Conservation (phyloP, 1,139 yeast species). For the Yamadazyma oceani region DNA sequence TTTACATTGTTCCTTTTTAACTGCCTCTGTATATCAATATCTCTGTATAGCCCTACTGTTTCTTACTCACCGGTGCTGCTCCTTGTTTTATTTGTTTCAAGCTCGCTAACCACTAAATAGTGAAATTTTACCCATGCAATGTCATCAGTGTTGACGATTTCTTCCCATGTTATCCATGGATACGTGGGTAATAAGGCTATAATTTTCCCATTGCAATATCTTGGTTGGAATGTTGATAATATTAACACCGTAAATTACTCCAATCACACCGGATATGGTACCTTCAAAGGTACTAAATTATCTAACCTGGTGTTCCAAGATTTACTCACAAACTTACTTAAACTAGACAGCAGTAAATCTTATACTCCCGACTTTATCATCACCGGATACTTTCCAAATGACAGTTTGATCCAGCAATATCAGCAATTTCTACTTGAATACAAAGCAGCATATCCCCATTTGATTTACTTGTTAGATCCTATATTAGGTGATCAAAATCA, state of each 20-base stretch:
- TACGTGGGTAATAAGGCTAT: constrained; percentile 83
- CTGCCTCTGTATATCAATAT: too few species aligned
- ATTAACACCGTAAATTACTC: constrained; percentile 79
- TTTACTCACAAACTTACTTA: constrained; percentile 8
- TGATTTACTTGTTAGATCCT: constrained; percentile 72
- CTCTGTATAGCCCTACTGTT: too few species aligned
- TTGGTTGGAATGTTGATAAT: constrained; percentile 85
- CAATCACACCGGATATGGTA: constrained; percentile 81
- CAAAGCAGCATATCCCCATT: neutral
- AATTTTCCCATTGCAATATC: constrained; percentile 72
- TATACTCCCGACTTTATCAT: constrained; percentile 30
- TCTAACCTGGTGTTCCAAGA: constrained; percentile 4
- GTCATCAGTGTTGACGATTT: constrained; percentile 39
- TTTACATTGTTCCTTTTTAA: too few species aligned
- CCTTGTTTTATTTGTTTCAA: too few species aligned
- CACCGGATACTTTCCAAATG: constrained; percentile 41
- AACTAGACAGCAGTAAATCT: constrained; percentile 35
- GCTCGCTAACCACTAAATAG: too few species aligned
- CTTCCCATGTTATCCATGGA: constrained; percentile 86
- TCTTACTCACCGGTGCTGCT: too few species aligned
- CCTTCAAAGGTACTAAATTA: constrained; percentile 16
- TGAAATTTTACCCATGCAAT: too few species aligned
- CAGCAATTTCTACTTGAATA: constrained; percentile 1
- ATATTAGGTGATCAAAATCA: constrained; percentile 90
- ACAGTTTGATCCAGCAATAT: constrained; percentile 8